Evolutionary conservation across 1,139 yeast genomes (phyloP), one percentile per base, ranked within the genome.

Genomic region (Arxiozyma slooffiae): DNA sequence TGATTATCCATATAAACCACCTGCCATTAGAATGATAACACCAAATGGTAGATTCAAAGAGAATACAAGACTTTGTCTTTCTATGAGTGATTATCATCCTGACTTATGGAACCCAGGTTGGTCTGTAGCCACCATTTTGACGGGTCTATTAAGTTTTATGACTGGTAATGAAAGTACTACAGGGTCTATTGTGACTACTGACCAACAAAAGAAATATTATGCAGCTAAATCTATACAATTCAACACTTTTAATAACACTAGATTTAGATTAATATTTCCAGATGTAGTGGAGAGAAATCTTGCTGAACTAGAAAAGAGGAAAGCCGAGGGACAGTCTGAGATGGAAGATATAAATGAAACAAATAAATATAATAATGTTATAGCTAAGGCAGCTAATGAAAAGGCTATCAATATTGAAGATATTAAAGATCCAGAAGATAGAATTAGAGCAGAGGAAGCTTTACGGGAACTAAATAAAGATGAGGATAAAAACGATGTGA

Each of bases 81-180:
- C 89, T 42, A 89, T 90, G 82, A 82, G 92, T 60, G 97, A 90
- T 66, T 89, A 81, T 67, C 97, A 90, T 60, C 97, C 96, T 8
- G 92, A 87, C 65, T 73, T 85, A 0, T 89, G 97, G 97, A 88
- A 89, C 66, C 96, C 97, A 1, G 88, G 95, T 4, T 89, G 97
- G 97, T 81, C 88, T 50, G 96, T 89, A 21, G 75, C 87, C 26
- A 87, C 96, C 0, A 89, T 89, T 22, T 73, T 89, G 59, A 85
- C 82, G 7, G 97, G 97, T 0, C 70, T 89, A 47, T 71, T 89
- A 57, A 85, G 95, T 62, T 89, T 89, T 62, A 89, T 89, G 96
- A 79, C 83, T 1, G 74, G 81, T 16, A 71, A 72, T 48, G 83
- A 79, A 52, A 67, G 72, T 39, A 77, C 83, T 0, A 75, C 87